phyloP scores from a whole-genome alignment of 2,329 filamentous ascomycete species.

The Ustulina deusta region DNA sequence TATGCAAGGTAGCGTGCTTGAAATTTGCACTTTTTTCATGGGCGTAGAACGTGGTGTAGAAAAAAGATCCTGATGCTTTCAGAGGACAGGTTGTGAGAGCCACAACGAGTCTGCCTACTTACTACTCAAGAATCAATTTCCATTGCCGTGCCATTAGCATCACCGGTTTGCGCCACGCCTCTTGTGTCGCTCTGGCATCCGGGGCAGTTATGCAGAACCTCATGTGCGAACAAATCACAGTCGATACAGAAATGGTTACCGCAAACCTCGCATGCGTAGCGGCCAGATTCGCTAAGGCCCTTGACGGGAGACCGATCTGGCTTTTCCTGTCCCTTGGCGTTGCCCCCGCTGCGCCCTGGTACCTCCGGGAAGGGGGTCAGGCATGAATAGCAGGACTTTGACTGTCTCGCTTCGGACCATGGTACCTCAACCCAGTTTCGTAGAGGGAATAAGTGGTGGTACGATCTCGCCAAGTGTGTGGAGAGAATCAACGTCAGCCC shows the following conservation, averaged over 20 bases:
- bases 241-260: constrained; percentile 95
- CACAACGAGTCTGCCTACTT: not conserved
- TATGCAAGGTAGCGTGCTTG: not conserved
- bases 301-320: constrained; percentile 55
- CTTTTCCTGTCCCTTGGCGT: constrained; percentile 38
- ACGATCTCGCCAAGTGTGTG: constrained; percentile 91
- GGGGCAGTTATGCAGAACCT: constrained; percentile 94
- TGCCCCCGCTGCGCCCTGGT: constrained; percentile 45
- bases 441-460: constrained; percentile 91
- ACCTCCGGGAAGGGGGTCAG: constrained; percentile 75
- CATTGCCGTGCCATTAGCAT: constrained; percentile 58
- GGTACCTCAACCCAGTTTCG: constrained; percentile 91
- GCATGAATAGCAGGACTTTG: constrained; percentile 81
- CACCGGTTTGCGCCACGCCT: constrained; percentile 41
- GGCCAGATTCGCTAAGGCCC: constrained; percentile 83
- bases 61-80: not conserved
- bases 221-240: constrained; percentile 95
- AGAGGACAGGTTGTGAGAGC: not conserved
- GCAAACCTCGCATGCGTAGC: constrained; percentile 92
- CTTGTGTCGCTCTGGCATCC: constrained; percentile 76
- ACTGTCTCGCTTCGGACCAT: constrained; percentile 77
- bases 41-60: not conserved
- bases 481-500: constrained; percentile 92
- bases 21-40: not conserved
- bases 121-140: constrained; percentile 55